Evolutionary conservation across 306 rosid genomes (phyloP).

Genomic region (Inga oerstediana): DNA sequence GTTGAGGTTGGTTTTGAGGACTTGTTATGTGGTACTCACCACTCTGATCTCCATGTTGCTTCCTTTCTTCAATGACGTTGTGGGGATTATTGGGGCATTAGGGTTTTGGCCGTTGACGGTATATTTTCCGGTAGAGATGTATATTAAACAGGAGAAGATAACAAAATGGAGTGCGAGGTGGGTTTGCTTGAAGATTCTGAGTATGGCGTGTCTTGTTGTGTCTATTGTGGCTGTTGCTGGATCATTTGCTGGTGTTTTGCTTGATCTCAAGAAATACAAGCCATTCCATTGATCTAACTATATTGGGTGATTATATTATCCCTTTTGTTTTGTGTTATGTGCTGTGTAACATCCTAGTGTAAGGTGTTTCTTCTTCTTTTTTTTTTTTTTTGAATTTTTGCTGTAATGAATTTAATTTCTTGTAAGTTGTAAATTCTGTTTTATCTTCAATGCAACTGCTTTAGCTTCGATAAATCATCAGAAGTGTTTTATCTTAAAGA

Average conservation of each 20-base stretch:
- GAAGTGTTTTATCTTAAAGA: background rate
- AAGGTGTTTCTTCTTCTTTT: no score
- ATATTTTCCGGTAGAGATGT: slow-evolving; percentile 72
- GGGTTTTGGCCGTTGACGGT: slow-evolving; percentile 86
- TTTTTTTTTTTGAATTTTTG: background rate
- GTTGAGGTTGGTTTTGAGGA: slow-evolving; percentile 69
- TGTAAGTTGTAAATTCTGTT: background rate
- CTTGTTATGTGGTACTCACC: slow-evolving; percentile 58
- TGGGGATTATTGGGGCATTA: slow-evolving; percentile 74
- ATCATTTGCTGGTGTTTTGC: slow-evolving; percentile 54
- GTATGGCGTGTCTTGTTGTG: slow-evolving; percentile 52
- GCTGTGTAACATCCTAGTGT: background rate
- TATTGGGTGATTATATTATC: background rate
- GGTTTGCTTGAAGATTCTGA: slow-evolving; percentile 53
- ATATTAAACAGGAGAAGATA: slow-evolving; percentile 58
- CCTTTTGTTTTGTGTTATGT: background rate
- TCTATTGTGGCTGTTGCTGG: slow-evolving; percentile 58
- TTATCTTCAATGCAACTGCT: background rate
- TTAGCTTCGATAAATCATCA: background rate
- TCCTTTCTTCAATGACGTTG: slow-evolving; percentile 78
- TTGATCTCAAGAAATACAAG: slow-evolving; percentile 46
- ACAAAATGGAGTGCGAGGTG: slow-evolving; percentile 69
- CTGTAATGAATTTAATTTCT: background rate
- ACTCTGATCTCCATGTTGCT: slow-evolving; percentile 71
- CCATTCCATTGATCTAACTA: slow-evolving; percentile 41